phyloP scores from a whole-genome alignment of 2,329 filamentous ascomycete species.

The Rutstroemia sp. region DNA sequence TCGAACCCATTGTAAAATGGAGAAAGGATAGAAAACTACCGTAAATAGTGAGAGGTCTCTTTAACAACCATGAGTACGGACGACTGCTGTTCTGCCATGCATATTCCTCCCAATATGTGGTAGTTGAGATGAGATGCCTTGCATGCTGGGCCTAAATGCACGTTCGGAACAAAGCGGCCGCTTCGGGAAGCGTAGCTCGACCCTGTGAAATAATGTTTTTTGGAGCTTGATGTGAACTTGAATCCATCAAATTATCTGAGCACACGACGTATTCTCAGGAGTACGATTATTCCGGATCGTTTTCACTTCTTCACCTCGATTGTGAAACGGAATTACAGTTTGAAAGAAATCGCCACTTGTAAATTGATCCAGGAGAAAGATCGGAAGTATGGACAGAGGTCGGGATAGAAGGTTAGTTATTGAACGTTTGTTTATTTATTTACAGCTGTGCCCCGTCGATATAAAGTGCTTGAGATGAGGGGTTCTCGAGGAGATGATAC shows the following conservation, averaged over 20 bases:
- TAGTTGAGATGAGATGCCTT: too few species aligned
- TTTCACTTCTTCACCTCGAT: too few species aligned
- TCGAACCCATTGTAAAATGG: background rate
- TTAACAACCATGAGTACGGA: background rate
- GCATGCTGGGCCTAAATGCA: too few species aligned
- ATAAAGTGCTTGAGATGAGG: background rate
- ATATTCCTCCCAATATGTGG: too few species aligned
- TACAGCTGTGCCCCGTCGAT: background rate
- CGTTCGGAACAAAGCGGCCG: too few species aligned
- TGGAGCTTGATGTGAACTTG: too few species aligned
- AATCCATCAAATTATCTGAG: too few species aligned
- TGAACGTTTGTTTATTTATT: background rate
- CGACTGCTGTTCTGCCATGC: too few species aligned
- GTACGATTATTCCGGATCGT: too few species aligned
- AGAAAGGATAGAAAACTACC: background rate
- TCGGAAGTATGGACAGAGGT: slow-evolving; percentile 30
- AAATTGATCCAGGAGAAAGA: background rate
- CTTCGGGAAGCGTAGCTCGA: too few species aligned
- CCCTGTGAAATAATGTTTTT: too few species aligned
- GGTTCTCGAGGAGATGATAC: background rate
- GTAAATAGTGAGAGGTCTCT: background rate
- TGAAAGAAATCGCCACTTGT: background rate
- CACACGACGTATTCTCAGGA: too few species aligned
- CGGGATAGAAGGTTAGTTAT: slow-evolving; percentile 22
- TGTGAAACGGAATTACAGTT: background rate